A percentile compares a stretch with the other conserved stretches of the same genome.
phyloP scores from a whole-genome alignment of 208 protist genomes.

The Leishmania tarentolae region DNA sequence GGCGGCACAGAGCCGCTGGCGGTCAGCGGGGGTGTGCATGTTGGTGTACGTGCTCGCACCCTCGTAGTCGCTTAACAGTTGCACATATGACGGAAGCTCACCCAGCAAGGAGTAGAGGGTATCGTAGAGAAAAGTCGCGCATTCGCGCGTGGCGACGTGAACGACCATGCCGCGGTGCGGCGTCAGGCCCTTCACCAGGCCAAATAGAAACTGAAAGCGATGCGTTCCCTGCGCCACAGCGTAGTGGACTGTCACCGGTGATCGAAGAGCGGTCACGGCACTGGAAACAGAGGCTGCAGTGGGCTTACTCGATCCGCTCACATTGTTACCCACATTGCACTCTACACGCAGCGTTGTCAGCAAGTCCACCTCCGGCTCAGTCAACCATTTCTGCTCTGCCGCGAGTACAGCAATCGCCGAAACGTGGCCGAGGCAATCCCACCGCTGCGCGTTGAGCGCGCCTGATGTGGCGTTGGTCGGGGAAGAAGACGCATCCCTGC shows the following conservation, averaged over 20 bases:
- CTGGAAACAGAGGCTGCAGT: not conserved
- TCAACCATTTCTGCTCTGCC: slow-evolving; percentile 19
- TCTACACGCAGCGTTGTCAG: slow-evolving; percentile 17
- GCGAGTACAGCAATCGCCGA: slow-evolving; percentile 35
- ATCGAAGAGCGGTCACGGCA: slow-evolving; percentile 13
- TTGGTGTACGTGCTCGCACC: slow-evolving; percentile 45
- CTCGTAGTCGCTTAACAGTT: slow-evolving; percentile 71
- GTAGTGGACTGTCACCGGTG: slow-evolving; percentile 59
- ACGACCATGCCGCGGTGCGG: slow-evolving; percentile 56
- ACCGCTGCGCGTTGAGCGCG: slow-evolving; percentile 42
- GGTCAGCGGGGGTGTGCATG: slow-evolving; percentile 40
- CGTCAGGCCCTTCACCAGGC: slow-evolving; percentile 50
- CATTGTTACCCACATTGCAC: not conserved
- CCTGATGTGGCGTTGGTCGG: not conserved
- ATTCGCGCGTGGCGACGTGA: slow-evolving; percentile 70
- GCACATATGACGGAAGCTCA: slow-evolving; percentile 46
- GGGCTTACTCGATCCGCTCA: not conserved
- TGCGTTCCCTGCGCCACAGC: slow-evolving; percentile 48
- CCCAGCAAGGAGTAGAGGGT: slow-evolving; percentile 50
- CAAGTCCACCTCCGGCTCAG: slow-evolving; percentile 20
- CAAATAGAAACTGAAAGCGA: slow-evolving; percentile 70
- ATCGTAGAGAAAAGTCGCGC: slow-evolving; percentile 57
- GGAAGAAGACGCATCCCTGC: slow-evolving; percentile 1
- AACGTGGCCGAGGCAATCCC: slow-evolving; percentile 64
- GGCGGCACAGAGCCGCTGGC: slow-evolving; percentile 30